Percentiles rank a stretch among this genome's conserved stretches.
Evolutionary conservation across 2,329 filamentous ascomycete genomes (phyloP).

Genomic region (Neofusicoccum laricinum): DNA sequence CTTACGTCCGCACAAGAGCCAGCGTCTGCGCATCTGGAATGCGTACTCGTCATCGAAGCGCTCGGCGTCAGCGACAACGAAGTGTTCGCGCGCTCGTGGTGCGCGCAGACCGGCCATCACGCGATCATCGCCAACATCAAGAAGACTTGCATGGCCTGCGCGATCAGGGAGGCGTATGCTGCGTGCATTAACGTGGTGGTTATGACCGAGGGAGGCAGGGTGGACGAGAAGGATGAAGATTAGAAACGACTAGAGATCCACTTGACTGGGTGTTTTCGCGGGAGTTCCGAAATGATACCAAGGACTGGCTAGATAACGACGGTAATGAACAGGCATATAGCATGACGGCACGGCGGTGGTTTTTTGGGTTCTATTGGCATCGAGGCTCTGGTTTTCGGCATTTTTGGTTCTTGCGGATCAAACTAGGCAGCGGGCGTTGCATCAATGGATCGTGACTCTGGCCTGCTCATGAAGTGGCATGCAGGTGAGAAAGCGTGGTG

Average conservation of each 20-base stretch:
- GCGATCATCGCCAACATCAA: slow-evolving; percentile 68
- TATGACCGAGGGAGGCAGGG: slow-evolving; percentile 48
- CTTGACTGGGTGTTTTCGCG: neutral
- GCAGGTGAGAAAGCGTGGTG: neutral
- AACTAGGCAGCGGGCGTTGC: neutral
- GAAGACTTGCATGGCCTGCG: slow-evolving; percentile 71
- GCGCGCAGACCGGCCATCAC: slow-evolving; percentile 69
- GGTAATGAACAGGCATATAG: slow-evolving; percentile 5
- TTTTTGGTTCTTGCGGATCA: neutral
- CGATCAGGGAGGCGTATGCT: slow-evolving; percentile 72
- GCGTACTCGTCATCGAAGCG: slow-evolving; percentile 69
- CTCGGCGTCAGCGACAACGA: slow-evolving; percentile 73
- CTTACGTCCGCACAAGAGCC: slow-evolving; percentile 20
- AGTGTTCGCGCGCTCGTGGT: slow-evolving; percentile 74
- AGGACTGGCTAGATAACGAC: neutral
- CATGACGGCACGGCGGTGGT: neutral
- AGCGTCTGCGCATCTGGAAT: slow-evolving; percentile 48
- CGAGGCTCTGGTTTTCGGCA: neutral
- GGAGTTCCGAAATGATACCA: slow-evolving; percentile 1
- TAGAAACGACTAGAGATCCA: neutral
- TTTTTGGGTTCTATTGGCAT: neutral
- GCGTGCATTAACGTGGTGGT: slow-evolving; percentile 71
- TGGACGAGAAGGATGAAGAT: slow-evolving; percentile 43
- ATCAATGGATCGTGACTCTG: neutral
- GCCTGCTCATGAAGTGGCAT: no score